Percentiles rank a stretch among this genome's conserved stretches.
phyloP scores from a whole-genome alignment of 768 basidiomycete genomes.

The Mycena capillaripes region DNA sequence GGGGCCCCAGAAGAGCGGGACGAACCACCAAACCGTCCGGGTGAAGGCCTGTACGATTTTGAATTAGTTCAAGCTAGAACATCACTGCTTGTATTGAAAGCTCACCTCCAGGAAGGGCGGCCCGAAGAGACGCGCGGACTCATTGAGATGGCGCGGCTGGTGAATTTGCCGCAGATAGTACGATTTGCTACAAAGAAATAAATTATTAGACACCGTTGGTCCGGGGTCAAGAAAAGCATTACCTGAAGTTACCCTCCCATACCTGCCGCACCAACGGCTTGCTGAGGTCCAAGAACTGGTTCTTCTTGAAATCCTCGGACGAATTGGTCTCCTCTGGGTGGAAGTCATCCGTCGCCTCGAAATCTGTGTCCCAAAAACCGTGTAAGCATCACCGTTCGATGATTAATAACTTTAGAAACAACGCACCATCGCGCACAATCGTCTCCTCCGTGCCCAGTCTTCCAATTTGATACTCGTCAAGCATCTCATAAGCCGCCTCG shows the following conservation, averaged over 20 bases:
- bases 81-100: neutral
- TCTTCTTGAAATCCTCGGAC: constrained; percentile 86
- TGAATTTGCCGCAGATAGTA: constrained; percentile 98
- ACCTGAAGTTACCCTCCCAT: constrained; percentile 90
- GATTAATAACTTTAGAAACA: no score
- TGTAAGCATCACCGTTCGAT: no score
- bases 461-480: constrained; percentile 91
- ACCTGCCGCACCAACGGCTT: constrained; percentile 90
- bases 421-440: constrained; percentile 84
- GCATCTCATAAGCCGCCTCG: constrained; percentile 91
- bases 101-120: constrained; percentile 84
- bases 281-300: constrained; percentile 91
- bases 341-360: constrained; percentile 92
- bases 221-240: no score
- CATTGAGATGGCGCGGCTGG: constrained; percentile 89
- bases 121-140: constrained; percentile 91
- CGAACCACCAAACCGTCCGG: constrained; percentile 92
- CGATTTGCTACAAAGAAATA: constrained; percentile 73
- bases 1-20: constrained; percentile 93
- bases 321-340: constrained; percentile 92
- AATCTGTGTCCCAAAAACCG: constrained; percentile 68
- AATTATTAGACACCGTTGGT: constrained; percentile 12
- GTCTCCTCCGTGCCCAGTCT: constrained; percentile 81
- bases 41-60: constrained; percentile 72
- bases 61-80: neutral